Percentiles rank a stretch among this genome's conserved stretches.
Evolutionary conservation across 495 filamentous ascomycete species (phyloP).

Genomic region (Aspergillus panamensis): DNA sequence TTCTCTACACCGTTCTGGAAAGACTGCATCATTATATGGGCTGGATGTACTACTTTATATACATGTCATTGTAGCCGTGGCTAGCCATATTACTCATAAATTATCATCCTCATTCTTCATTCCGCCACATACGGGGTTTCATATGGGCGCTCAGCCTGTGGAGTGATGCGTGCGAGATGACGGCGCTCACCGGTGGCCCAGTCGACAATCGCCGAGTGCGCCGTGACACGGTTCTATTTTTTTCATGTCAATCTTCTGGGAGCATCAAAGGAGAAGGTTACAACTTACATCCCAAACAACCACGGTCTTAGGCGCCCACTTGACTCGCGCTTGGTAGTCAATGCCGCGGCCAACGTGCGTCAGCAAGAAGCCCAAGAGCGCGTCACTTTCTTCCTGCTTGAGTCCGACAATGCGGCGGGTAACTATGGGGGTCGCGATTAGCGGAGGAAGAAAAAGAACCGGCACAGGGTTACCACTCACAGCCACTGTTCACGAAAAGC

Average conservation of each 20-base stretch:
- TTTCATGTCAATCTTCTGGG: slow-evolving; percentile 9
- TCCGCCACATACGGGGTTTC: slow-evolving; percentile 14
- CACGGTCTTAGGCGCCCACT: slow-evolving; percentile 71
- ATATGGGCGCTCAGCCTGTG: slow-evolving; percentile 62
- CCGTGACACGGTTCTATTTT: slow-evolving; percentile 66
- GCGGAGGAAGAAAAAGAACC: neutral
- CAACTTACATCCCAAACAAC: slow-evolving; percentile 48
- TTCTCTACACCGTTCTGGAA: too few species aligned
- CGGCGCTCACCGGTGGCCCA: slow-evolving; percentile 60
- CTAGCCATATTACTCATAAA: too few species aligned
- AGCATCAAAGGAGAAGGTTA: neutral
- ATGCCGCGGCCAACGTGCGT: slow-evolving; percentile 69
- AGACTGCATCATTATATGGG: too few species aligned
- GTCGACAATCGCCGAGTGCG: slow-evolving; percentile 74
- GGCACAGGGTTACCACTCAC: slow-evolving; percentile 43
- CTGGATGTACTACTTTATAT: too few species aligned
- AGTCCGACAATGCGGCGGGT: slow-evolving; percentile 57
- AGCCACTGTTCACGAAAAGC: slow-evolving; percentile 74
- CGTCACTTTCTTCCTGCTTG: slow-evolving; percentile 75
- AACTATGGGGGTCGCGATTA: slow-evolving; percentile 27
- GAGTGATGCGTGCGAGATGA: slow-evolving; percentile 78
- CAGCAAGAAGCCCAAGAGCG: slow-evolving; percentile 72
- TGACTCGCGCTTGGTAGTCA: slow-evolving; percentile 74
- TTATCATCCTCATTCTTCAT: too few species aligned
- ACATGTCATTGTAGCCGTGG: too few species aligned